Percentiles rank a stretch among this genome's conserved stretches.
These are phyloP conservation scores for Termitomyces sp. DNA, from an alignment of 768 basidiomycete genomes.

Conservation along the genomic window DNA sequence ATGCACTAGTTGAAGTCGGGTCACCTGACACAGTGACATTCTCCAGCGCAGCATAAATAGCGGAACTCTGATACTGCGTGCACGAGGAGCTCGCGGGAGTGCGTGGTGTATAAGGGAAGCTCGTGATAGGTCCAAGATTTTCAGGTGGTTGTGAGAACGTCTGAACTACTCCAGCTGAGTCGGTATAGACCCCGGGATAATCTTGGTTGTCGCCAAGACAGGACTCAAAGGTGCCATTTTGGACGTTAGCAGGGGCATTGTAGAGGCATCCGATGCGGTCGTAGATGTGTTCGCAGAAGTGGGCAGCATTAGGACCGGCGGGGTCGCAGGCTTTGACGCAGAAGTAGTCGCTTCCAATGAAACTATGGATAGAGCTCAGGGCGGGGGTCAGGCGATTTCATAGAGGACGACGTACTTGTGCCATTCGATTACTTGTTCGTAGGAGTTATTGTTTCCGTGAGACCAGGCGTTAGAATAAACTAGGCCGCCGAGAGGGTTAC, in stretches of 20 bases:
- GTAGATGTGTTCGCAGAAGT: constrained; percentile 54
- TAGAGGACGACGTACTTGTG: constrained; percentile 31
- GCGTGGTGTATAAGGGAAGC: constrained; percentile 35
- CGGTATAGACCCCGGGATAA: constrained; percentile 17
- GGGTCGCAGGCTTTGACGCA: constrained; percentile 62
- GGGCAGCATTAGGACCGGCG: constrained; percentile 30
- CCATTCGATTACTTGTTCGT: constrained; percentile 52
- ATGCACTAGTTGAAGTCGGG: neutral
- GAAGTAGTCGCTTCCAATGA: constrained; percentile 47
- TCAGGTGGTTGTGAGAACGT: constrained; percentile 41
- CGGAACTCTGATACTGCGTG: constrained; percentile 10
- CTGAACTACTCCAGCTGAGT: constrained; percentile 12
- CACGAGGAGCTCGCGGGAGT: constrained; percentile 36
- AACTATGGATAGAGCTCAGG: constrained; percentile 29
- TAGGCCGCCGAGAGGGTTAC: constrained; percentile 12
- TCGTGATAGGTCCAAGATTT: constrained; percentile 32
- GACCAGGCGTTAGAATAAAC: constrained; percentile 17
- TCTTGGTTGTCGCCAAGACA: constrained; percentile 50
- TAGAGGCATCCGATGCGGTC: constrained; percentile 58
- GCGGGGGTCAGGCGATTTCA: constrained; percentile 7
- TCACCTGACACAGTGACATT: constrained; percentile 13
- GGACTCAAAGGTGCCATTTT: constrained; percentile 42
- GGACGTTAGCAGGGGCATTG: constrained; percentile 54
- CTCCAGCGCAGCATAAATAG: constrained; percentile 12
- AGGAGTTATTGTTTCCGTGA: constrained; percentile 24